phyloP scores from a whole-genome alignment of 768 basidiomycete genomes.

The Leccinum subtestaceum region DNA sequence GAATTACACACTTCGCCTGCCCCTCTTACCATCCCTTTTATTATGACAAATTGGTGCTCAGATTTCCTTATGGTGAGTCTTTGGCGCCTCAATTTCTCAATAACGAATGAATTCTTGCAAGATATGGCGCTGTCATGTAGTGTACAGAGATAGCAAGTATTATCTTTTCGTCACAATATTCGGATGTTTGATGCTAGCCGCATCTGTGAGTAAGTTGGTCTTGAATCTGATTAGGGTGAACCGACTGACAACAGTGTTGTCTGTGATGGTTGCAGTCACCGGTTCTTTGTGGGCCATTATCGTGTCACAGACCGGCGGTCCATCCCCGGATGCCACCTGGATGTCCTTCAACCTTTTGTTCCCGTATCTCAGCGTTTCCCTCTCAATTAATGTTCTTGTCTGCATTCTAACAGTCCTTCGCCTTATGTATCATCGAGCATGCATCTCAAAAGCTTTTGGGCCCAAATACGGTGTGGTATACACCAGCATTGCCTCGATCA shows the following conservation, averaged over 20 bases:
- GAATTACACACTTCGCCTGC: slow-evolving; percentile 24
- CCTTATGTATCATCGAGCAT: slow-evolving; percentile 28
- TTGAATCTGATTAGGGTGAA: neutral
- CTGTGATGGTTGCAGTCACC: slow-evolving; percentile 16
- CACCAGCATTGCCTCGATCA: slow-evolving; percentile 31
- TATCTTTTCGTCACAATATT: slow-evolving; percentile 14
- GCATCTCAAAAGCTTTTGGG: slow-evolving; percentile 27
- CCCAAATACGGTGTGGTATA: slow-evolving; percentile 28
- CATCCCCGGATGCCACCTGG: slow-evolving; percentile 15
- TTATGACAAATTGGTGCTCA: slow-evolving; percentile 31
- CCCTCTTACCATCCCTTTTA: slow-evolving; percentile 29
- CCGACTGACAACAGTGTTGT: neutral
- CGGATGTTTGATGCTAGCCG: slow-evolving; percentile 22
- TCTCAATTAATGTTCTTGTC: slow-evolving; percentile 33
- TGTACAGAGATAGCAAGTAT: slow-evolving; percentile 28
- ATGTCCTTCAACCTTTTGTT: slow-evolving; percentile 34
- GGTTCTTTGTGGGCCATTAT: slow-evolving; percentile 31
- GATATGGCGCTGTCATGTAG: slow-evolving; percentile 34
- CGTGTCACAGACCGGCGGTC: slow-evolving; percentile 23
- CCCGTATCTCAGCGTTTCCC: slow-evolving; percentile 34
- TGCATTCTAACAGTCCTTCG: slow-evolving; percentile 33
- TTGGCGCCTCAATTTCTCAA: neutral
- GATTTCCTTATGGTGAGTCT: slow-evolving; percentile 30
- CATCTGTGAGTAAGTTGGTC: slow-evolving; percentile 22
- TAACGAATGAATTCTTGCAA: slow-evolving; percentile 4